Evolutionary conservation across 176 grass and related monocot genomes (phyloP).

Genomic region (Tillandsia leiboldiana): DNA sequence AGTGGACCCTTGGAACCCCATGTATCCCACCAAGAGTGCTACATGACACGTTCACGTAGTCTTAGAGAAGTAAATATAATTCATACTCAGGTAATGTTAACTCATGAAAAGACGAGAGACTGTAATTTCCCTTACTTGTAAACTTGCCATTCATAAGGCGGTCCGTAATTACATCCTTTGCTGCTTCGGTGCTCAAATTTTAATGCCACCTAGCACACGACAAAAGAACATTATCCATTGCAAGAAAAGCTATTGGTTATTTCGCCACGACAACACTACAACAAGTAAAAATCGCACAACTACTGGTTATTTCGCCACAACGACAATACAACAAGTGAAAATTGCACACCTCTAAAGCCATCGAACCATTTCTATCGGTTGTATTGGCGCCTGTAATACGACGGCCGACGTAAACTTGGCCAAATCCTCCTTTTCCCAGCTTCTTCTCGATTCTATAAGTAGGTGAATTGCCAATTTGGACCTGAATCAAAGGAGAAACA

Average conservation of each 20-base stretch:
- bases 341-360: constrained; percentile 49
- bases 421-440: constrained; percentile 98
- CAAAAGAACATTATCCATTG: background rate
- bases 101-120: constrained; percentile 15
- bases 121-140: constrained; percentile 64
- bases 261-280: too few relatives aligned
- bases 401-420: constrained; percentile 95
- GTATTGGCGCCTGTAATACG: constrained; percentile 33
- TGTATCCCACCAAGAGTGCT: constrained; percentile 72
- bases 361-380: constrained; percentile 35
- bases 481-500: constrained; percentile 31
- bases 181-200: constrained; percentile 96
- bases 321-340: background rate
- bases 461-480: constrained; percentile 83
- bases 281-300: too few relatives aligned
- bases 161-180: constrained; percentile 84
- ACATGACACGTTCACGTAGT: constrained; percentile 3
- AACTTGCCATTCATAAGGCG: constrained; percentile 92
- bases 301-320: too few relatives aligned
- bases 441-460: constrained; percentile 74
- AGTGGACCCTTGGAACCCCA: constrained; percentile 88
- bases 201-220: constrained; percentile 57
- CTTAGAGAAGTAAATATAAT: constrained; percentile 3
- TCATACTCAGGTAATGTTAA: constrained; percentile 11
- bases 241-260: too few relatives aligned